Base-by-base conservation (phyloP, 148 eudicot species). In the Chenopodium quinoa region DNA sequence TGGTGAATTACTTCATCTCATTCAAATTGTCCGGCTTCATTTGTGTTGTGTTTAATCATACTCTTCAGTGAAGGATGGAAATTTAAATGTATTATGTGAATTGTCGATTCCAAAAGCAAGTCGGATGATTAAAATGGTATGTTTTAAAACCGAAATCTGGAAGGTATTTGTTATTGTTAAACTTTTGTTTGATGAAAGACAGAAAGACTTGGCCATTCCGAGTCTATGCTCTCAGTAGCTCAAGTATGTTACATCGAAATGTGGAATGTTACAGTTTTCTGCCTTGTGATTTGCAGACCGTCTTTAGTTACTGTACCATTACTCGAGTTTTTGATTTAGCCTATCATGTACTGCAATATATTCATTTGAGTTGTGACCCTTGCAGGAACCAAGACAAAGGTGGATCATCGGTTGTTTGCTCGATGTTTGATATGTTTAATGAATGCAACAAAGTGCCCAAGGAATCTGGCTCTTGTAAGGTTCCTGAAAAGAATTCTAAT, bases 331-430 rank as follows among this genome's bases (percentile, higher is more conserved):
- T n/a, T 10, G 4, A 54, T 20, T 6, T 54, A 14, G n/a, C 72
- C 19, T 2, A 29, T 80, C 62, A 62, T 25, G 40, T 65, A 22
- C 63, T 47, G 11, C 16, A 37, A 4, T 56, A 17, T 17, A 56
- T 17, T 56, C 17, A 56, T 56, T 12, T 13, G 62, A 56, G 62
- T 17, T 56, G 48, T 7, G 31, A 47, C 37, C 10, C 46, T 46
- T 86, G 85, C 91, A 95, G 99, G 89, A 87, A 75, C 77, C 85
- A 76, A 66, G 80, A 76, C 37, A 74, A 78, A 70, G 86, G 66
- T 60, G 76, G 68, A 76, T 76, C 88, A 34, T 64, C 87, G 56
- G 66, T 60, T 44, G 72, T 75, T 67, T 75, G 73, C 81, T 85
- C 91, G 19, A 54, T 83, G 74, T 71, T 81, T 80, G 84, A 84